These are phyloP conservation scores for Fusarium bulbicola DNA, from an alignment of 2,329 filamentous ascomycete species.

Conservation along the genomic window DNA sequence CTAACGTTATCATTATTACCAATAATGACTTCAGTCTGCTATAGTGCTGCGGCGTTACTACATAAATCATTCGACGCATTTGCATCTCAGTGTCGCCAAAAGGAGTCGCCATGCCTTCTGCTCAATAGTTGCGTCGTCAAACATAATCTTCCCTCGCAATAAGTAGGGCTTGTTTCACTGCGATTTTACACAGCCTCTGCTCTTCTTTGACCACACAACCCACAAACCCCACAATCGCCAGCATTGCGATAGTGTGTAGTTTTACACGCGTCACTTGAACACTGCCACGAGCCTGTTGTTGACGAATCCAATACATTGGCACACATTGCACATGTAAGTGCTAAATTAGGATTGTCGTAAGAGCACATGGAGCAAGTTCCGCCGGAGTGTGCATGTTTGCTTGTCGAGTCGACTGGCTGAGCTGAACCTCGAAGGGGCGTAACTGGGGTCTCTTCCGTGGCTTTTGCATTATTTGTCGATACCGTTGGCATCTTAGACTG, in stretches of 20 bases:
- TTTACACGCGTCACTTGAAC: conserved; percentile 63
- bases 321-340: conserved; percentile 73
- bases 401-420: neutral
- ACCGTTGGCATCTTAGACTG: neutral
- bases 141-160: neutral
- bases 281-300: conserved; percentile 70
- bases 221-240: conserved; percentile 74
- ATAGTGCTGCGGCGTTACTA: neutral
- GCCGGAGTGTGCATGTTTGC: neutral
- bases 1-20: neutral
- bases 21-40: neutral
- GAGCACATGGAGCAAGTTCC: conserved; percentile 71
- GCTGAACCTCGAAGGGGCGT: neutral
- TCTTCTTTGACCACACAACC: conserved; percentile 68
- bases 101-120: neutral
- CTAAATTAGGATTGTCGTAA: conserved; percentile 63
- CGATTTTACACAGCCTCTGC: neutral
- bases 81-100: neutral
- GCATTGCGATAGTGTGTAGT: conserved; percentile 71
- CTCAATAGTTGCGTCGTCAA: neutral
- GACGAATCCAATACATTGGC: conserved; percentile 71
- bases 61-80: neutral
- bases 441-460: neutral
- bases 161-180: neutral
- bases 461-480: neutral